phyloP scores from a whole-genome alignment of 345 rosid genomes.

The Turritis glabra region DNA sequence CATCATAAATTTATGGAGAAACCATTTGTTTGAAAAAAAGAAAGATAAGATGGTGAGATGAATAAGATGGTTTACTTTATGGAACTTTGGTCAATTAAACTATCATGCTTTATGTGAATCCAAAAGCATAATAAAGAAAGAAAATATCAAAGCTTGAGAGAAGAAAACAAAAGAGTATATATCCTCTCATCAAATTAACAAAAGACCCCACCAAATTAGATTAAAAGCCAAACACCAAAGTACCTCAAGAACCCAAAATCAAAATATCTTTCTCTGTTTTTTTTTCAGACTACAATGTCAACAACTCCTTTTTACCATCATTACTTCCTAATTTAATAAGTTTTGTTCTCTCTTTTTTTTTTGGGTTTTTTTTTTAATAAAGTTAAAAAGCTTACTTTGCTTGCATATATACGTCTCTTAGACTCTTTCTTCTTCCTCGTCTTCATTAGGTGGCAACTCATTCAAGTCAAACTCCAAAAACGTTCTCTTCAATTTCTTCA shows the following conservation, averaged over 20 bases:
- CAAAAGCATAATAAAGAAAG: constrained; percentile 33
- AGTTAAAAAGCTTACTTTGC: constrained; percentile 31
- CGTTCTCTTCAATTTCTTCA: constrained; percentile 31
- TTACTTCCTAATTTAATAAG: constrained; percentile 21
- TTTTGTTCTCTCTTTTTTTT: background rate
- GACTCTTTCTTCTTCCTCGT: constrained; percentile 35
- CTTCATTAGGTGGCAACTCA: constrained; percentile 39
- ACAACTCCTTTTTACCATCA: constrained; percentile 32
- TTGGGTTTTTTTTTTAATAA: background rate
- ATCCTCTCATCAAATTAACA: constrained; percentile 30
- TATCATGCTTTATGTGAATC: constrained; percentile 37
- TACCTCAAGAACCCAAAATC: constrained; percentile 14
- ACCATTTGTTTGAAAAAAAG: constrained; percentile 8
- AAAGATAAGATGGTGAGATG: constrained; percentile 40
- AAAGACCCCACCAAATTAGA: constrained; percentile 37
- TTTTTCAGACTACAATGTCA: constrained; percentile 29
- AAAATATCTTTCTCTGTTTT: constrained; percentile 20
- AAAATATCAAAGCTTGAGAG: constrained; percentile 31
- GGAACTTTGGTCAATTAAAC: constrained; percentile 33
- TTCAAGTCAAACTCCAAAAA: constrained; percentile 40
- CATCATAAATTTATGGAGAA: constrained; percentile 13
- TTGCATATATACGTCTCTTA: constrained; percentile 36
- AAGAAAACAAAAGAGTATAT: constrained; percentile 20
- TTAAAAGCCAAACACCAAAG: constrained; percentile 31
- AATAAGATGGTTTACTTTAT: constrained; percentile 32